A percentile compares a stretch with the other conserved stretches of the same genome.
Conservation (phyloP, 768 basidiomycete species). For the Rickenella mellea region DNA sequence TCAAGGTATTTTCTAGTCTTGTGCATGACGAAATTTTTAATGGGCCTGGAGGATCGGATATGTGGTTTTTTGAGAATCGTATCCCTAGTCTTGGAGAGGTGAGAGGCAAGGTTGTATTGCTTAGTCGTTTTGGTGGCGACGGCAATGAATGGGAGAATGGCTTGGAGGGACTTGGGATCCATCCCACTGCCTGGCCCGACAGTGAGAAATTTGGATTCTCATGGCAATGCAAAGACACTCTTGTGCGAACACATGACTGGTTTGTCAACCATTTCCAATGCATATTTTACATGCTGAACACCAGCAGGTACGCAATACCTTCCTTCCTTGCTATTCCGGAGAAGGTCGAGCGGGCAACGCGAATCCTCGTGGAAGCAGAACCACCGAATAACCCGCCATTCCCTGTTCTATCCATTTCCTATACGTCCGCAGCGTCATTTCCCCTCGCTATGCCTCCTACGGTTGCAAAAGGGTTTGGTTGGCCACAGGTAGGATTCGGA, state of each 20-base stretch:
- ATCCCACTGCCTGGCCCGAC: slow-evolving; percentile 82
- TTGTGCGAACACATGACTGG: slow-evolving; percentile 83
- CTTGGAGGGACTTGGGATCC: slow-evolving; percentile 72
- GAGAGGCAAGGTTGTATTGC: slow-evolving; percentile 74
- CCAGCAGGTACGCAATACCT: slow-evolving; percentile 64
- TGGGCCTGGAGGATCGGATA: slow-evolving; percentile 38
- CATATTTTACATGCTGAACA: neutral
- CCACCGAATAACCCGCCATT: slow-evolving; percentile 20
- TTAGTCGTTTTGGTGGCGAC: slow-evolving; percentile 76
- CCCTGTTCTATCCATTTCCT: slow-evolving; percentile 63
- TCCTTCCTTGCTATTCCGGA: slow-evolving; percentile 79
- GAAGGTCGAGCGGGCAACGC: slow-evolving; percentile 53
- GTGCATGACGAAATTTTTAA: slow-evolving; percentile 56
- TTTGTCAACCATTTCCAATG: slow-evolving; percentile 18
- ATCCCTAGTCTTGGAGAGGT: slow-evolving; percentile 79
- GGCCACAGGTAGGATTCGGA: slow-evolving; percentile 66
- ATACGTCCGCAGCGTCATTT: slow-evolving; percentile 71
- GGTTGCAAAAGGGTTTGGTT: slow-evolving; percentile 78
- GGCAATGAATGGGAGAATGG: slow-evolving; percentile 62
- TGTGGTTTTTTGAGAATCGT: slow-evolving; percentile 81
- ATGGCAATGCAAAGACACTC: slow-evolving; percentile 65
- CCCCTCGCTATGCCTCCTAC: slow-evolving; percentile 72
- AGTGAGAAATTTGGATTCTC: slow-evolving; percentile 61
- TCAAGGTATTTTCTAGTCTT: slow-evolving; percentile 46
- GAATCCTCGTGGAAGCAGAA: slow-evolving; percentile 31